Evolutionary conservation across 2,329 filamentous ascomycete genomes (phyloP).

Genomic region (Sordariomycetes sp.): DNA sequence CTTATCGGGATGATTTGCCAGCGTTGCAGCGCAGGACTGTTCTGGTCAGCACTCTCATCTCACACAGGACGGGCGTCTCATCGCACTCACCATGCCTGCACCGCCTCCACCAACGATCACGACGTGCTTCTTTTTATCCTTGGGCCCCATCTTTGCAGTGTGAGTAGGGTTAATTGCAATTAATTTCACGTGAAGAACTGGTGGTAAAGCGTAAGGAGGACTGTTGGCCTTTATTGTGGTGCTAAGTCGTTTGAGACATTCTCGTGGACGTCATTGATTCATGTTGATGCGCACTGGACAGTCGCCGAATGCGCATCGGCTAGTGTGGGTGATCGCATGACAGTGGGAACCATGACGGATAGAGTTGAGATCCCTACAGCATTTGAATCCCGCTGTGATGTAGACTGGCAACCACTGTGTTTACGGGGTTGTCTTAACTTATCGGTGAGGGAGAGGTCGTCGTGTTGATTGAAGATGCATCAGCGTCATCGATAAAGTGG

Average conservation of each 20-base stretch:
- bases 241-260: neutral
- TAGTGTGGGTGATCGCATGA: neutral
- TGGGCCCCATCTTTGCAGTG: neutral
- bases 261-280: constrained; percentile 7
- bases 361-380: too few relatives aligned
- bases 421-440: too few relatives aligned
- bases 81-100: constrained; percentile 45
- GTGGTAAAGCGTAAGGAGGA: neutral
- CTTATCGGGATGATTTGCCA: constrained; percentile 54
- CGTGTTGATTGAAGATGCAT: too few relatives aligned
- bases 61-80: too few relatives aligned
- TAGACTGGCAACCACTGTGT: too few relatives aligned
- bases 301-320: neutral
- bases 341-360: too few relatives aligned
- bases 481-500: too few relatives aligned
- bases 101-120: constrained; percentile 54
- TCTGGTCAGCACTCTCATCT: too few relatives aligned
- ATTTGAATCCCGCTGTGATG: too few relatives aligned
- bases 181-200: too few relatives aligned
- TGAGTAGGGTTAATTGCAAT: too few relatives aligned
- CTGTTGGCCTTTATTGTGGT: neutral
- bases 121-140: constrained; percentile 32
- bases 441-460: too few relatives aligned
- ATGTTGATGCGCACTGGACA: neutral
- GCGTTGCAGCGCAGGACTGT: constrained; percentile 56